Base-by-base conservation (phyloP, 176 grass and related monocot species). In the Hsuehochloa calcarea region DNA sequence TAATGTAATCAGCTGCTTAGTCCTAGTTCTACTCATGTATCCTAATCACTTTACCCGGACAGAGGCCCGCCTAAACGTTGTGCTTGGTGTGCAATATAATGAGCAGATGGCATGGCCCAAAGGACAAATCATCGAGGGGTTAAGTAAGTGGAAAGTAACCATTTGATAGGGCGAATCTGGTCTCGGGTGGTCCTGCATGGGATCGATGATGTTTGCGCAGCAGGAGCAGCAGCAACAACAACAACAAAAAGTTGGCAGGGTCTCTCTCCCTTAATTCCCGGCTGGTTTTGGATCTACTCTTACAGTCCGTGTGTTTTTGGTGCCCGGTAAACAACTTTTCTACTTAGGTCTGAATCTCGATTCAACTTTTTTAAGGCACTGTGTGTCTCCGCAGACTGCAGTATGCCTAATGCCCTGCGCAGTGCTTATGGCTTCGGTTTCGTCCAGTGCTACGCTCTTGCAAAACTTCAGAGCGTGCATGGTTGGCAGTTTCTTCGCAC, bases 201-300 rank as follows among this genome's bases (percentile, higher is more conserved):
- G 54, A 22, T 56, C 9, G n/a, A 52, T 50, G 54, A 35, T 88
- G 86, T 39, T 34, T 69, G 56, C 56, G 50, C 49, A 5, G n/a
- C n/a, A n/a, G n/a, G n/a, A n/a, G n/a, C n/a, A n/a, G n/a, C n/a
- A n/a, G n/a, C n/a, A n/a, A n/a, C n/a, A n/a, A 16, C 20, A 35
- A 26, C 1, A 61, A 72, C 58, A 63, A n/a, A 73, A 63, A n/a
- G 0, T 80, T 43, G 22, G 63, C 82, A 10, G 60, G 8, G 50
- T 47, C 39, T 10, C n/a, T 59, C 75, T 50, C 63, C 80, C 82
- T 61, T 81, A 70, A 75, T 89, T 75, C 51, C 41, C 77, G 87
- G 70, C 59, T 47, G 10, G 16, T 29, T 74, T 75, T 60, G 81
- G 69, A 62, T 88, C 27, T 16, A 45, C 11, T 19, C 47, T 59